Conservation (phyloP, 306 rosid genomes). For the Casuarina equisetifolia region DNA sequence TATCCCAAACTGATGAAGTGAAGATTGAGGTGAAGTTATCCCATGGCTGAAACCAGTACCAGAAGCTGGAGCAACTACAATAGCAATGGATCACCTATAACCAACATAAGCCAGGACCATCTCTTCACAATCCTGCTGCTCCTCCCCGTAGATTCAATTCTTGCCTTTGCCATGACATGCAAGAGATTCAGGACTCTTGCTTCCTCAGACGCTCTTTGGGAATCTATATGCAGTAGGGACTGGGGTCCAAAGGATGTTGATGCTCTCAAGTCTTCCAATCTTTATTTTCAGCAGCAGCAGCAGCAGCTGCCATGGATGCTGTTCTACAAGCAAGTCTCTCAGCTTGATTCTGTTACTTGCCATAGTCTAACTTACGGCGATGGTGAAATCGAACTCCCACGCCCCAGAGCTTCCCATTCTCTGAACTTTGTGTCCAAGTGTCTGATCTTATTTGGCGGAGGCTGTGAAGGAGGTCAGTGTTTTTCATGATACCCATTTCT, state of each 20-base stretch:
- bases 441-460: constrained; percentile 85
- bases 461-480: constrained; percentile 87
- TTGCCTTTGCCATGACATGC: constrained; percentile 76
- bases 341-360: constrained; percentile 55
- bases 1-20: constrained; percentile 4
- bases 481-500: constrained; percentile 3
- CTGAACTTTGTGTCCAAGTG: constrained; percentile 83
- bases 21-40: background rate
- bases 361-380: constrained; percentile 43
- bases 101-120: constrained; percentile 65
- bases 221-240: constrained; percentile 66
- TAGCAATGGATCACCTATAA: constrained; percentile 61
- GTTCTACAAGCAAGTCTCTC: constrained; percentile 62
- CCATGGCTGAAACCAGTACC: constrained; percentile 59
- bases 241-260: constrained; percentile 70
- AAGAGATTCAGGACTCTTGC: constrained; percentile 59
- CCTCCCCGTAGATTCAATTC: constrained; percentile 70
- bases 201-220: constrained; percentile 73
- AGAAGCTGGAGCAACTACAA: constrained; percentile 22
- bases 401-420: constrained; percentile 92
- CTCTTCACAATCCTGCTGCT: constrained; percentile 60
- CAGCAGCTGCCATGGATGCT: constrained; percentile 66
- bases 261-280: constrained; percentile 45
- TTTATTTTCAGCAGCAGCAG: constrained; percentile 18
- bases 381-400: constrained; percentile 50